Evolutionary conservation across 2,329 filamentous ascomycete genomes (phyloP).

Genomic region (Claviceps paspali): DNA sequence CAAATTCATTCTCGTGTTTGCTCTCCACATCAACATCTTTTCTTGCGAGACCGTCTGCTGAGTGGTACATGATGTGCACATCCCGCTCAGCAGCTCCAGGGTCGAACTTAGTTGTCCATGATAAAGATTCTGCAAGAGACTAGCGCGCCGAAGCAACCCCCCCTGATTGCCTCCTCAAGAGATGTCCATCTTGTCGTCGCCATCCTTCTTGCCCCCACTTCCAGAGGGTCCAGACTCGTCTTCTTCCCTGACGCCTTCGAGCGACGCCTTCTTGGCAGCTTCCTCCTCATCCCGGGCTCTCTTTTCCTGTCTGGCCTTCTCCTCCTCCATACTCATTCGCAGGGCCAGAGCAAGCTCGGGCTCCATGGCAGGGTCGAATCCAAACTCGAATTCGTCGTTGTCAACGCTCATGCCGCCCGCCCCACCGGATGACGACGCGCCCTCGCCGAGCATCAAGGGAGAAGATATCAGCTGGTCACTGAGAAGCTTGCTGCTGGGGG

Average conservation of each 20-base stretch:
- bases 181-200: slow-evolving; percentile 76
- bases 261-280: slow-evolving; percentile 54
- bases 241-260: slow-evolving; percentile 74
- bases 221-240: slow-evolving; percentile 44
- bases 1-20: too few species aligned
- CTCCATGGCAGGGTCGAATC: slow-evolving; percentile 80
- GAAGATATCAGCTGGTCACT: slow-evolving; percentile 84
- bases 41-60: background rate
- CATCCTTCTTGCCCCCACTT: slow-evolving; percentile 22
- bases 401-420: slow-evolving; percentile 43
- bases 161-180: slow-evolving; percentile 28
- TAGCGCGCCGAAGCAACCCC: slow-evolving; percentile 4
- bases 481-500: slow-evolving; percentile 78
- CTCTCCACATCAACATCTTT: too few species aligned
- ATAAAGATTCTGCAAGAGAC: slow-evolving; percentile 18
- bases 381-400: slow-evolving; percentile 55
- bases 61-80: background rate
- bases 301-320: slow-evolving; percentile 85
- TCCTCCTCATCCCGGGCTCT: slow-evolving; percentile 62
- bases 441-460: slow-evolving; percentile 78
- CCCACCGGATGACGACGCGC: slow-evolving; percentile 30
- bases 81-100: background rate
- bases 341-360: slow-evolving; percentile 88
- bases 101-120: slow-evolving; percentile 3
- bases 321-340: slow-evolving; percentile 96